Base-by-base conservation (phyloP, 345 rosid species). In the Syzygium oleosum region DNA sequence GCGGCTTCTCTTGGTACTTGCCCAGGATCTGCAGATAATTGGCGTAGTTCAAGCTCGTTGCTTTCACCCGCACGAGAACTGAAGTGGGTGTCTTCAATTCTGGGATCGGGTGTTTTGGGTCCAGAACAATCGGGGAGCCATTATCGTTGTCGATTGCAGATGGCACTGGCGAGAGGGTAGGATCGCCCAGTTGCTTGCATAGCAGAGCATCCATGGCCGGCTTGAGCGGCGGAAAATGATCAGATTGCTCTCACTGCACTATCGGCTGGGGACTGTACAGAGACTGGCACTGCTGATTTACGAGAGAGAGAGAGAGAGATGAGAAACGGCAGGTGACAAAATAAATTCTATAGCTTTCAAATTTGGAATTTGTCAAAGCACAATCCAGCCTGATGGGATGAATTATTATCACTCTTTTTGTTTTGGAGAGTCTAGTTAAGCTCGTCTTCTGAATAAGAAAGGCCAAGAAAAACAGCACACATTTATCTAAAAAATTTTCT, bases 11-110 rank as follows among this genome's bases (percentile, higher is more conserved):
- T 87, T 96, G 99, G 90, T 96, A 96, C 84, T 96, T 95, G 46
- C 99, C 99, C 80, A 93, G 88, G 25, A 98, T 92, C 92, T 98
- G 99, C 88, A 98, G 94, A 93, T 96, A 98, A 90, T 98, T 96
- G 59, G 98, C 98, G 90, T 89, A 96, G 92, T 96, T 98, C 94
- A 98, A 91, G 97, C 99, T 98, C 78, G 99, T 96, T 17, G 99
- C 99, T 85, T 88, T 94, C 53, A 98, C 97, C 49, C 93, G 93
- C 59, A 98, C 94, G 83, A 99, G 93, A 85, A 96, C 98, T 2
- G 95, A 90, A 2, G 94, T 94, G 21, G 94, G 93, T 17, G 92
- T 92, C 5, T 85, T 88, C 86, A 96, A 85, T 46, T 94, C 85
- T 52, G 99, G 99, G 87, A 98, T 90, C 49, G 97, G 94, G 21